Conservation (phyloP, 805 yeast genomes). For the Wickerhamiella kurtzmanii region DNA sequence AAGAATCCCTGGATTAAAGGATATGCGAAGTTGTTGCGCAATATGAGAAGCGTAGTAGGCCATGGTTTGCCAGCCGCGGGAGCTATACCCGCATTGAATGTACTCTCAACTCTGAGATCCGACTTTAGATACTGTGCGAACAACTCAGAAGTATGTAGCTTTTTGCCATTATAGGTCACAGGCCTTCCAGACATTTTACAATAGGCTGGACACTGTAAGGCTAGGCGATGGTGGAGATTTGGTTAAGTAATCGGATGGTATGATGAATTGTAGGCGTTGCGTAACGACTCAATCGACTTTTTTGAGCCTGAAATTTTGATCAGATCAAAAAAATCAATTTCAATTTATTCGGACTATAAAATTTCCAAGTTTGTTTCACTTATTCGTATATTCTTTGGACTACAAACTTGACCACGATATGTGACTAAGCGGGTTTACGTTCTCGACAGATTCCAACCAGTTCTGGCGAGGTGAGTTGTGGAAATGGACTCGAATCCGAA, state of each 20-base stretch:
- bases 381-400: too few relatives aligned
- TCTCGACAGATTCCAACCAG: neutral
- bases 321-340: too few relatives aligned
- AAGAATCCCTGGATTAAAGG: slow-evolving; percentile 26
- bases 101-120: slow-evolving; percentile 24
- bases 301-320: too few relatives aligned
- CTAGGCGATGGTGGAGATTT: neutral
- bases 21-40: slow-evolving; percentile 24
- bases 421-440: neutral
- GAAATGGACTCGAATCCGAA: slow-evolving; percentile 35
- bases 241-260: neutral
- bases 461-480: neutral
- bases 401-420: neutral
- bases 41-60: slow-evolving; percentile 19
- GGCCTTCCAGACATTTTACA: neutral
- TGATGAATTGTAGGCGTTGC: neutral
- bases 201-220: too few relatives aligned
- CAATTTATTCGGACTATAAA: too few relatives aligned
- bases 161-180: neutral
- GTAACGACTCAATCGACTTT: too few relatives aligned
- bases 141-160: neutral
- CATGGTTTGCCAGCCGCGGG: slow-evolving; percentile 23
- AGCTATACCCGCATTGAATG: slow-evolving; percentile 22
- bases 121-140: neutral
- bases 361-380: too few relatives aligned